phyloP scores from a whole-genome alignment of 495 filamentous ascomycete species.

The Lindgomyces ingoldianus region DNA sequence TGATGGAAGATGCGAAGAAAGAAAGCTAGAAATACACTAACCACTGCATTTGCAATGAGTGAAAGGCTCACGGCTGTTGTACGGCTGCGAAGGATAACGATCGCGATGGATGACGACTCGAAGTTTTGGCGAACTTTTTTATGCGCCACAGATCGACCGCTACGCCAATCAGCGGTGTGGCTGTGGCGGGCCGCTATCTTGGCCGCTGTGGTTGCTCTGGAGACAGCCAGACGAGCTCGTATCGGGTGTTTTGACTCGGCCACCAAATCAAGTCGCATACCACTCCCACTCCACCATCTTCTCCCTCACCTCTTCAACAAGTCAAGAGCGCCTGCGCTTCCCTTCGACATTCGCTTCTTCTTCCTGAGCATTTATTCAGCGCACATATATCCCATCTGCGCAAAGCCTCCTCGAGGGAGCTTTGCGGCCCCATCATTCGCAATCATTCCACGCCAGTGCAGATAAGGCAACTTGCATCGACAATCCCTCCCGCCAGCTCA shows the following conservation, averaged over 20 bases:
- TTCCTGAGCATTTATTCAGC: constrained; percentile 7
- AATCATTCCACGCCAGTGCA: constrained; percentile 35
- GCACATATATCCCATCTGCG: constrained; percentile 22
- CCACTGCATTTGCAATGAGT: too few relatives aligned
- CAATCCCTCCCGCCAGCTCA: constrained; percentile 9
- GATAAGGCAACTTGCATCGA: constrained; percentile 23
- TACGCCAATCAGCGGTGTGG: neutral
- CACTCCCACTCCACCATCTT: constrained; percentile 11
- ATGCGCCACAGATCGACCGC: constrained; percentile 22
- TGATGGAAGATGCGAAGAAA: constrained; percentile 11
- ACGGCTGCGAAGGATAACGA: neutral
- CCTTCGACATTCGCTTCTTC: constrained; percentile 21
- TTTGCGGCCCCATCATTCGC: constrained; percentile 24
- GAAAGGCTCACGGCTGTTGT: too few relatives aligned
- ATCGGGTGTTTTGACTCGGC: constrained; percentile 15
- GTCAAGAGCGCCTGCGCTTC: constrained; percentile 12
- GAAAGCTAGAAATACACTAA: neutral
- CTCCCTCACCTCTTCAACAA: constrained; percentile 21
- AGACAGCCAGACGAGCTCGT: neutral
- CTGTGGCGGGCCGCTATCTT: neutral
- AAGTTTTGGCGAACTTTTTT: constrained; percentile 16
- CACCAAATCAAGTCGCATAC: neutral
- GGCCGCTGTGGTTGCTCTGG: neutral
- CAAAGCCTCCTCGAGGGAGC: constrained; percentile 28
- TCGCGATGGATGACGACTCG: neutral